Evolutionary conservation across 75 land plant genomes (phyloP).

Genomic region (Cunninghamia lanceolata): DNA sequence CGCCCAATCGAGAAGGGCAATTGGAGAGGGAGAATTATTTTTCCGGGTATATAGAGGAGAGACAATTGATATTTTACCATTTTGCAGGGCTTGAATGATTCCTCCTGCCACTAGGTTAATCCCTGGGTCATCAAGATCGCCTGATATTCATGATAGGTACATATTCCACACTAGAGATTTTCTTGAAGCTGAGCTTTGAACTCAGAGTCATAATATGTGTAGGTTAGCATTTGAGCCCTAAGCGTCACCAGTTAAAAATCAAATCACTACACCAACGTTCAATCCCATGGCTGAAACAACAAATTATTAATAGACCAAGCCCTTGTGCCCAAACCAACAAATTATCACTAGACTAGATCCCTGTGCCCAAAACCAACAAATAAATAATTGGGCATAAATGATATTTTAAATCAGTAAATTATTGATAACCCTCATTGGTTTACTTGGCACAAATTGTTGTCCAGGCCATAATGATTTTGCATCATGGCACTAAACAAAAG

Average conservation of each 20-base stretch:
- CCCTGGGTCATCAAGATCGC: background rate
- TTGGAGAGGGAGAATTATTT: background rate
- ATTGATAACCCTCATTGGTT: background rate
- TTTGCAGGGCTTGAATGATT: background rate
- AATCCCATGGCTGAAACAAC: background rate
- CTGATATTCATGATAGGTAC: too few relatives aligned
- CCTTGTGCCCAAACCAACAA: background rate
- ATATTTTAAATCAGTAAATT: background rate
- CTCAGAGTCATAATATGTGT: background rate
- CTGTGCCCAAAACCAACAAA: background rate
- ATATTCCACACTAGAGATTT: background rate
- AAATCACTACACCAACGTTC: background rate
- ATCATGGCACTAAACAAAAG: background rate
- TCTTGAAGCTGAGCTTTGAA: background rate
- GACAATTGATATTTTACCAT: background rate
- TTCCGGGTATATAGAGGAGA: background rate
- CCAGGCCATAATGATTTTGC: background rate
- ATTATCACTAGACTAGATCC: background rate
- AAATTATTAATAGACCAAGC: background rate
- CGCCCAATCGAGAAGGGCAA: background rate
- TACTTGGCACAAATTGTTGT: background rate
- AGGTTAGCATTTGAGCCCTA: background rate
- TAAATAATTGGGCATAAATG: background rate
- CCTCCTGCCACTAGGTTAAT: background rate
- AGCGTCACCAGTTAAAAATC: background rate